Conservation (phyloP, 441 rosid genomes). For the Corymbia calophylla region DNA sequence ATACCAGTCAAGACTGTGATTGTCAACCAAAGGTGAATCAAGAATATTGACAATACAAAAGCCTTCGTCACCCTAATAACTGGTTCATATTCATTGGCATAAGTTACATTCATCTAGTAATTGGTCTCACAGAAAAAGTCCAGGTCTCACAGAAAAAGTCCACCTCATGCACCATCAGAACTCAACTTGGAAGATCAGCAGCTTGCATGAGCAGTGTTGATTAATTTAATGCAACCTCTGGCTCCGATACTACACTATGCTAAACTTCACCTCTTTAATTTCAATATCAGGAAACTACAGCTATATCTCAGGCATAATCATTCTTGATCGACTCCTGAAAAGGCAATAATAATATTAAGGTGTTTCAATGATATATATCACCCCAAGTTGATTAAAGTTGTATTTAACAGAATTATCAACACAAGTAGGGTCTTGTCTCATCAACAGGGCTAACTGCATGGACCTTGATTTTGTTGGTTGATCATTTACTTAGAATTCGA, state of each 20-base stretch:
- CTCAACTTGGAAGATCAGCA: neutral
- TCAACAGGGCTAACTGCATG: neutral
- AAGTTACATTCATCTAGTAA: neutral
- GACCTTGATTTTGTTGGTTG: neutral
- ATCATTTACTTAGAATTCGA: neutral
- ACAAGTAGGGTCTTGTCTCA: neutral
- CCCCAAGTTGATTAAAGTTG: neutral
- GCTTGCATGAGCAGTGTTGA: neutral
- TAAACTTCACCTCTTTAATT: neutral
- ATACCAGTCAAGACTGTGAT: neutral
- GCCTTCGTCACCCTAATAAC: neutral
- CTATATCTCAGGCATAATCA: neutral
- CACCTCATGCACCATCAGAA: neutral
- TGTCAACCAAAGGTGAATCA: neutral
- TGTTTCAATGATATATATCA: neutral
- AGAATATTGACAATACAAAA: neutral
- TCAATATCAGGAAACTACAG: neutral
- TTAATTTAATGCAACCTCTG: neutral
- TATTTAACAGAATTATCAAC: neutral
- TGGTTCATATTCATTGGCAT: neutral
- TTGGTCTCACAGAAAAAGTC: neutral
- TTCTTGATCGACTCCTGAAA: neutral
- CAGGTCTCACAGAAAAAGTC: neutral
- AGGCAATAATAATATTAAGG: neutral
- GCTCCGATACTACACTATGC: neutral